Evolutionary conservation across 2,329 filamentous ascomycete species (phyloP), one percentile per base, ranked within the genome.

Genomic region (Pyricularia pennisetigena): DNA sequence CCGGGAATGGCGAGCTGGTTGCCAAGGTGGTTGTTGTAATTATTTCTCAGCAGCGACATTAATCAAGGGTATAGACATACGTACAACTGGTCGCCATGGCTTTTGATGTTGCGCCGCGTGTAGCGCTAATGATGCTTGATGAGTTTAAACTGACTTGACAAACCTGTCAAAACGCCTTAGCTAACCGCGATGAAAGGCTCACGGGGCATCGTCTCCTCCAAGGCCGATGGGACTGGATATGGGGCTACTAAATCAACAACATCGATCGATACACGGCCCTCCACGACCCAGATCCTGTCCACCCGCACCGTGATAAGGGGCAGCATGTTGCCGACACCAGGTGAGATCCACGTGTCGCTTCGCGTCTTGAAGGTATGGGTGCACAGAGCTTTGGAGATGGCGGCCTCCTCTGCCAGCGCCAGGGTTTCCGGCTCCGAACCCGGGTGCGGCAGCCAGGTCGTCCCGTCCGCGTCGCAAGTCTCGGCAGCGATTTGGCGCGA

Each of bases 331-430:
- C 66, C 66, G 26, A 67, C 30, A 54, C 54, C 66, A 28, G 66
- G 66, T 29, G 66, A 61, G 28, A 67, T 57, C 66, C 66, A 67
- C 28, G 66, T 63, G 57, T 67, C 66, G 16, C 54, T 62, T 28
- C 57, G 54, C 29, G 57, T 30, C 10, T 63, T 62, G 57, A 67
- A 67, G 41, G 54, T 57, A 57, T 63, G 57, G 28, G 29, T 41
- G 64, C 35, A 65, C 29, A 26, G 6, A 8, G 64, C 28, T 1
- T 24, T 16, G 23, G 23, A 23, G 23, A 26, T 26, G 35, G 41
- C 14, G 10, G 35, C 54, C 5, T 59, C 26, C 28, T 24, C 54
- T 9, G 66, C 66, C 26, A 67, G 66, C 66, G 66, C 66, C n/a
- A 67, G 57, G 26, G 61, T 30, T 29, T 35, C 54, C 28, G 30